Conservation (phyloP, 495 filamentous ascomycete genomes). For the Choiromyces venosus region DNA sequence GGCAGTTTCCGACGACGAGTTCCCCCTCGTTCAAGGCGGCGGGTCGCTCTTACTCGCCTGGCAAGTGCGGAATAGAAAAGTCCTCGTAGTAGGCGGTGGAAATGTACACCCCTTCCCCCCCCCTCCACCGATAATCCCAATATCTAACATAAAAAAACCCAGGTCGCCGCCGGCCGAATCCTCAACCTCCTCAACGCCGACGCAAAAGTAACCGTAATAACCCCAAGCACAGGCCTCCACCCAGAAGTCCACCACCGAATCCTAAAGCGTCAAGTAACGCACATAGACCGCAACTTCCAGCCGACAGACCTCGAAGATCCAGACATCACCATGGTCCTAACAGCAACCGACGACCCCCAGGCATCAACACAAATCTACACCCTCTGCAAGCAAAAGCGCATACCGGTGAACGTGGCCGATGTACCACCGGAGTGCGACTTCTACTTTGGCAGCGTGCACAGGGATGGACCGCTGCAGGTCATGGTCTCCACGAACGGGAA, state of each 20-base stretch:
- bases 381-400: conserved; percentile 74
- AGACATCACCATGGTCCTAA: conserved; percentile 73
- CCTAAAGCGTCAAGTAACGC: conserved; percentile 62
- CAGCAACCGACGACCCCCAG: conserved; percentile 84
- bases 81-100: conserved; percentile 87
- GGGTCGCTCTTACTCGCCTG: conserved; percentile 91
- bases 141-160: conserved; percentile 17
- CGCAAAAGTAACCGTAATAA: conserved; percentile 78
- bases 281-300: conserved; percentile 75
- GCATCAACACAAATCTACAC: conserved; percentile 85
- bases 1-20: conserved; percentile 46
- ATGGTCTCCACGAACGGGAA: conserved; percentile 99
- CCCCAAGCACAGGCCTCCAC: conserved; percentile 72
- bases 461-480: conserved; percentile 90
- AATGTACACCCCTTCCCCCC: conserved; percentile 55
- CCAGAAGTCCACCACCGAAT: conserved; percentile 81
- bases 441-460: conserved; percentile 92
- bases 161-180: conserved; percentile 95
- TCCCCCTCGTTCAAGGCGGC: conserved; percentile 76
- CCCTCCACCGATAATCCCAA: conserved; percentile 15
- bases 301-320: conserved; percentile 67
- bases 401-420: conserved; percentile 93
- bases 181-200: conserved; percentile 90
- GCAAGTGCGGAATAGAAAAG: conserved; percentile 77
- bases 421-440: conserved; percentile 97